Base-by-base conservation (phyloP, 768 basidiomycete genomes). In the Tylopilus subfusipes region DNA sequence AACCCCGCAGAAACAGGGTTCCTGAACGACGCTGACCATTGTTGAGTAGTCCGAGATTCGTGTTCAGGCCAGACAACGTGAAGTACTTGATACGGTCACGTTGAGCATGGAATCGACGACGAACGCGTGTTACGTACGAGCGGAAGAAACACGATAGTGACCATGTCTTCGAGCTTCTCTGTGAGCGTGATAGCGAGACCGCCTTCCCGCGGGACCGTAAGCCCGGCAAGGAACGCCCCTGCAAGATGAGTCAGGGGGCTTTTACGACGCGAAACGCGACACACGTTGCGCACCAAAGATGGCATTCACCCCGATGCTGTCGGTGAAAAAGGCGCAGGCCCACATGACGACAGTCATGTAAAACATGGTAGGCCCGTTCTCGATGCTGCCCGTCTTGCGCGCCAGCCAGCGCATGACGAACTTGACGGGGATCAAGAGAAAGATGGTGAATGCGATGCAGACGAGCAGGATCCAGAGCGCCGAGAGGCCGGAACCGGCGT, bases 121-220 rank as follows among this genome's bases (percentile, higher is more conserved):
- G 8, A 21, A 24, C 48, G 38, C 12, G 24, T 22, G 31, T 27
- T 18, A 53, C 48, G 56, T 64, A 91, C 90, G 48, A 96, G 74
- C 4, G 94, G 94, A 13, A 97, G 73, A 72, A 97, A 95, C 42
- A 95, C 84, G 55, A 95, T 86, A 0, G 90, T 73, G 3, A 95
- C 90, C 81, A 96, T 85, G 72, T 98, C 96, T 72, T 99, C 97
- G n/a, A 98, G 74, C 65, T 96, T 98, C 63, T 96, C 92, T 0
- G 91, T 93, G n/a, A 98, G 74, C 0, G 85, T 78, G 48, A 94
- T 90, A 0, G 88, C 83, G 33, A 99, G 83, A 3, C 88, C 88
- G 3, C 91, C 90, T 63, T 94, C 88, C 27, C 93, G 83, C 2
- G 97, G 96, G 9, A 98, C 86, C 52, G 88, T 81, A 42, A 90